phyloP scores from a whole-genome alignment of 257 asterid genomes.

The Solanum corneliomulleri region DNA sequence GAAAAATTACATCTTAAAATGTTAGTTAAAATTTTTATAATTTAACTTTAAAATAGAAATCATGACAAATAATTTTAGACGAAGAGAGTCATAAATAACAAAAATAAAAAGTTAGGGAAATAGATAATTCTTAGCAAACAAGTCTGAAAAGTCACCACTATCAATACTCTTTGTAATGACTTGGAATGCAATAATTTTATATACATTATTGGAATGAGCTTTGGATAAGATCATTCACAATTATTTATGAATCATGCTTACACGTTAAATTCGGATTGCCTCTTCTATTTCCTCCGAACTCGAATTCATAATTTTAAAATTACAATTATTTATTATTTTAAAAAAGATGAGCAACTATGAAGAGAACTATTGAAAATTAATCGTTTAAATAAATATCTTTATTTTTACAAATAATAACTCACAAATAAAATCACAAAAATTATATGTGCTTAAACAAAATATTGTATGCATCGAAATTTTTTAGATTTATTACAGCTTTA shows the following conservation, averaged over 20 bases:
- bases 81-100: not conserved
- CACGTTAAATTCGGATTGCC: not conserved
- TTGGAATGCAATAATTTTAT: not conserved
- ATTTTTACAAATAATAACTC: not conserved
- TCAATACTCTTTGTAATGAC: not conserved
- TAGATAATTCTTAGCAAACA: not conserved
- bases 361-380: not conserved
- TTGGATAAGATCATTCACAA: not conserved
- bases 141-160: not conserved
- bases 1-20: no score
- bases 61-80: accelerated
- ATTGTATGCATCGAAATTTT: no score
- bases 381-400: not conserved
- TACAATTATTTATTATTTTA: no score
- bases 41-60: no score
- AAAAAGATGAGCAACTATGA: not conserved
- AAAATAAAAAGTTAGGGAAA: not conserved
- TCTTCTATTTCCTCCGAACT: no score
- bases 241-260: not conserved
- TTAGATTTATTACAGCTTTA: not conserved
- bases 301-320: no score
- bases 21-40: no score
- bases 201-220: not conserved
- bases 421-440: no score
- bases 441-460: not conserved